phyloP scores from a whole-genome alignment of 768 basidiomycete genomes.

The Boletus rex-veris region DNA sequence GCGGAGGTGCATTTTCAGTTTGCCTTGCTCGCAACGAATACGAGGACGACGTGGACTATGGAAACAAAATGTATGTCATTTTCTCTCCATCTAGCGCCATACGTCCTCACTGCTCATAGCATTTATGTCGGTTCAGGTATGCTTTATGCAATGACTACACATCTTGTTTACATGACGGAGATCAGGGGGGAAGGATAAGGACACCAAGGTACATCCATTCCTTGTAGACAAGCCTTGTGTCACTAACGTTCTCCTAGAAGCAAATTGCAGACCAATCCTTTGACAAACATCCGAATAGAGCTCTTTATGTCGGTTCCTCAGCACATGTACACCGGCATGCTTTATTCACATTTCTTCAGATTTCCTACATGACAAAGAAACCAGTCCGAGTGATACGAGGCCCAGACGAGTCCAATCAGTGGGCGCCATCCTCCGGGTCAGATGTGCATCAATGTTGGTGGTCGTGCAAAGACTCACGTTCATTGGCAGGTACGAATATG shows the following conservation, averaged over 20 bases:
- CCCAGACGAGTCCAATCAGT: slow-evolving; percentile 6
- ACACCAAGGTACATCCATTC: slow-evolving; percentile 10
- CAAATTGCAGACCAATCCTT: slow-evolving; percentile 27
- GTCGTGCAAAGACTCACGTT: not conserved
- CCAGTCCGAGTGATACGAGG: slow-evolving; percentile 41
- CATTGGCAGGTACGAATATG: slow-evolving; percentile 28
- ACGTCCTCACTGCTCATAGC: slow-evolving; percentile 21
- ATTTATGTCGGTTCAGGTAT: slow-evolving; percentile 33
- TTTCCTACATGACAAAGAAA: slow-evolving; percentile 26
- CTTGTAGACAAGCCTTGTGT: not conserved
- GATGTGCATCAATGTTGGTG: not conserved
- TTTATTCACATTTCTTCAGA: slow-evolving; percentile 16
- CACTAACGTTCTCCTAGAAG: slow-evolving; percentile 9
- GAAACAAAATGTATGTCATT: slow-evolving; percentile 35
- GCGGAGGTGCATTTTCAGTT: not conserved
- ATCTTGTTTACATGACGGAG: not conserved
- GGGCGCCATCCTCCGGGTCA: slow-evolving; percentile 9
- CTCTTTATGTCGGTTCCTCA: slow-evolving; percentile 15
- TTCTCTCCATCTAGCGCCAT: not conserved
- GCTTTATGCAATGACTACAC: not conserved
- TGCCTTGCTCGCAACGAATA: not conserved
- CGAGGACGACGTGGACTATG: slow-evolving; percentile 2
- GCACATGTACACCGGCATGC: not conserved
- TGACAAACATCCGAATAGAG: slow-evolving; percentile 16
- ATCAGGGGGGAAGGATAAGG: slow-evolving; percentile 21